These are phyloP conservation scores for Lecanicillium sp. DNA, from an alignment of 2,329 filamentous ascomycete species.

Conservation along the genomic window DNA sequence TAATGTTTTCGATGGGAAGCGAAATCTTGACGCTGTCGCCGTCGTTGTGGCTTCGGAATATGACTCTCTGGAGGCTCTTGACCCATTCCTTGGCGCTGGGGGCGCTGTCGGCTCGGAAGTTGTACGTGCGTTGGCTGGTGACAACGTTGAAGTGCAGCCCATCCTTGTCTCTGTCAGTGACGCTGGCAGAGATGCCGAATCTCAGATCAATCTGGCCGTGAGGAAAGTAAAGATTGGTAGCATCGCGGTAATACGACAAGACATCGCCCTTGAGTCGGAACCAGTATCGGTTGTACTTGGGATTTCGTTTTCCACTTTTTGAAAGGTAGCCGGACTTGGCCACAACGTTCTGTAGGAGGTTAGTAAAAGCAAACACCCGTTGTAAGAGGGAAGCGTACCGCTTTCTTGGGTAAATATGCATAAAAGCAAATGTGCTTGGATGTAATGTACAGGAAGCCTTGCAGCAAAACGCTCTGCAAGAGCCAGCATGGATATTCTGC, in stretches of 20 bases:
- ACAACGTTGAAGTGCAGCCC: conserved; percentile 71
- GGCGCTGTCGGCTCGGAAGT: conserved; percentile 82
- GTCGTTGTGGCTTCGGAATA: conserved; percentile 92
- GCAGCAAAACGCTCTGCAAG: conserved; percentile 81
- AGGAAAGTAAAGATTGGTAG: conserved; percentile 84
- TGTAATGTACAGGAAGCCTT: conserved; percentile 95
- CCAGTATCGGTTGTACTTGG: conserved; percentile 86
- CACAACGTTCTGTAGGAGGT: conserved; percentile 51
- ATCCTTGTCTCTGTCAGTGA: conserved; percentile 73
- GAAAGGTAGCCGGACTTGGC: conserved; percentile 83
- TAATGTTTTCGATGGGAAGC: conserved; percentile 77
- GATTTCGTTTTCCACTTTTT: conserved; percentile 84
- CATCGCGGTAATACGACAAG: conserved; percentile 79
- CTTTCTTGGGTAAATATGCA: conserved; percentile 91
- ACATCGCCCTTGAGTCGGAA: conserved; percentile 90
- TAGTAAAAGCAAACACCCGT: conserved; percentile 1
- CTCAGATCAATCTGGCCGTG: conserved; percentile 86
- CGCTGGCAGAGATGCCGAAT: conserved; percentile 80
- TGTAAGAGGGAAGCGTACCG: conserved; percentile 48
- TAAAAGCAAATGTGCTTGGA: conserved; percentile 93
- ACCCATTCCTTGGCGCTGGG: conserved; percentile 95
- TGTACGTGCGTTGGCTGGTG: conserved; percentile 76
- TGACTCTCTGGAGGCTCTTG: conserved; percentile 85
- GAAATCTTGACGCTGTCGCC: conserved; percentile 97
- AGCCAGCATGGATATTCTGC: conserved; percentile 90